Conservation (phyloP, 768 basidiomycete genomes). For the Termitomyces sp. region DNA sequence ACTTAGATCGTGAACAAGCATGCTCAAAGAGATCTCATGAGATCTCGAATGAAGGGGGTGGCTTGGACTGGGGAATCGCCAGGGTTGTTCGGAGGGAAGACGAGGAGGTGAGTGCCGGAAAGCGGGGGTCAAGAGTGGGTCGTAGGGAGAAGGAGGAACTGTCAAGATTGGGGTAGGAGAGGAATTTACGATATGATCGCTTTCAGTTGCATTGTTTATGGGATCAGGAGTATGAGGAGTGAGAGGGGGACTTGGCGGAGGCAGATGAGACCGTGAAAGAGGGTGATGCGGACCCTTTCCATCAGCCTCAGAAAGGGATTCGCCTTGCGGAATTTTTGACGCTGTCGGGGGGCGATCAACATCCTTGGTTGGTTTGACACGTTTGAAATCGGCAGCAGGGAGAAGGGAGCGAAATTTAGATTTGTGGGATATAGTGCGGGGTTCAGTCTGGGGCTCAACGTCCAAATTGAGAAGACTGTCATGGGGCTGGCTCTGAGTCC, state of each 20-base stretch:
- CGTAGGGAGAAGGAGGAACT: conserved; percentile 68
- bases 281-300: conserved; percentile 16
- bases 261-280: conserved; percentile 13
- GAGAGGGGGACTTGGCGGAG: conserved; percentile 30
- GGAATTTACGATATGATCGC: conserved; percentile 20
- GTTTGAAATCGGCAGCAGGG: conserved; percentile 20
- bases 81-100: conserved; percentile 74
- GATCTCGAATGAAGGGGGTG: conserved; percentile 67
- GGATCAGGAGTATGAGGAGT: conserved; percentile 33
- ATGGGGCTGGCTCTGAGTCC: conserved; percentile 29
- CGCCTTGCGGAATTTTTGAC: conserved; percentile 20
- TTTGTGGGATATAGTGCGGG: conserved; percentile 31
- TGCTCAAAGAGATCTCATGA: conserved; percentile 59
- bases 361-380: conserved; percentile 15
- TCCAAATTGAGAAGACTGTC: conserved; percentile 39
- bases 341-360: conserved; percentile 12
- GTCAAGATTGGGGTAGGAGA: conserved; percentile 25
- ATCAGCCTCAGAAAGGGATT: conserved; percentile 17
- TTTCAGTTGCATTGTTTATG: conserved; percentile 16
- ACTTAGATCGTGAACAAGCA: conserved; percentile 49
- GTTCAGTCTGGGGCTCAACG: conserved; percentile 33
- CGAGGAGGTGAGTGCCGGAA: conserved; percentile 76
- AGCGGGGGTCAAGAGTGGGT: conserved; percentile 68
- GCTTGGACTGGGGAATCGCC: conserved; percentile 77
- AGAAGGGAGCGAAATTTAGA: conserved; percentile 39